These are phyloP conservation scores for Daldinia caldariorum DNA, from an alignment of 495 filamentous ascomycete species.

Conservation along the genomic window DNA sequence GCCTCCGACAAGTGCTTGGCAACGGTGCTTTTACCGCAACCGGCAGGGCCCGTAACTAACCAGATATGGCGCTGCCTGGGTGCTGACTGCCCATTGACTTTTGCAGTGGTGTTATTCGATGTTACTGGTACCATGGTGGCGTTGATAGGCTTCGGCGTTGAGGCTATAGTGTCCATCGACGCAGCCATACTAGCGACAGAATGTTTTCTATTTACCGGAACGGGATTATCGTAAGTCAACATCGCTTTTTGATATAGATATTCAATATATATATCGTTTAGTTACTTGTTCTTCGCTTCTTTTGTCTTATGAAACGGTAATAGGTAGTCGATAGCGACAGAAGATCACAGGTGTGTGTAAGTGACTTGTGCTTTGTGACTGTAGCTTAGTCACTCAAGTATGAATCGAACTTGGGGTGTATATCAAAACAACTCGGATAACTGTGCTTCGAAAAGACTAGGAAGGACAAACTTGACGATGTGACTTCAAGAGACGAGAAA, in stretches of 20 bases:
- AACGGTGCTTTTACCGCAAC: conserved; percentile 95
- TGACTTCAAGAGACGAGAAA: conserved; percentile 17
- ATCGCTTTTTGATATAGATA: conserved; percentile 36
- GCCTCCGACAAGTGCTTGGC: conserved; percentile 77
- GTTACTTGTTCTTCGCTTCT: neutral
- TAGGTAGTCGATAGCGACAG: conserved; percentile 10
- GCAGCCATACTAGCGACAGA: conserved; percentile 47
- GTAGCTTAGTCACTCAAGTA: conserved; percentile 14
- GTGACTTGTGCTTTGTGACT: neutral
- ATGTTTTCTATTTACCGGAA: conserved; percentile 52
- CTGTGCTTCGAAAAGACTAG: neutral
- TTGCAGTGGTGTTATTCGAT: conserved; percentile 43
- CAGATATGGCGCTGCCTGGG: conserved; percentile 81
- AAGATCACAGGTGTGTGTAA: neutral
- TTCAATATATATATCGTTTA: neutral
- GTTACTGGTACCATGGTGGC: conserved; percentile 45
- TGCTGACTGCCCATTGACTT: conserved; percentile 34
- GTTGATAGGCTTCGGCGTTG: conserved; percentile 49
- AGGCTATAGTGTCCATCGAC: conserved; percentile 47
- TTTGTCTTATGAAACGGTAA: neutral
- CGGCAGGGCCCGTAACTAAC: conserved; percentile 96
- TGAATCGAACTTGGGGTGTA: conserved; percentile 13
- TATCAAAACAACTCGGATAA: conserved; percentile 24
- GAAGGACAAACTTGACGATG: conserved; percentile 29
- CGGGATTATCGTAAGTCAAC: conserved; percentile 56